These are phyloP conservation scores for Solanum bulbocastanum DNA, from an alignment of 257 asterid species.

Conservation along the genomic window DNA sequence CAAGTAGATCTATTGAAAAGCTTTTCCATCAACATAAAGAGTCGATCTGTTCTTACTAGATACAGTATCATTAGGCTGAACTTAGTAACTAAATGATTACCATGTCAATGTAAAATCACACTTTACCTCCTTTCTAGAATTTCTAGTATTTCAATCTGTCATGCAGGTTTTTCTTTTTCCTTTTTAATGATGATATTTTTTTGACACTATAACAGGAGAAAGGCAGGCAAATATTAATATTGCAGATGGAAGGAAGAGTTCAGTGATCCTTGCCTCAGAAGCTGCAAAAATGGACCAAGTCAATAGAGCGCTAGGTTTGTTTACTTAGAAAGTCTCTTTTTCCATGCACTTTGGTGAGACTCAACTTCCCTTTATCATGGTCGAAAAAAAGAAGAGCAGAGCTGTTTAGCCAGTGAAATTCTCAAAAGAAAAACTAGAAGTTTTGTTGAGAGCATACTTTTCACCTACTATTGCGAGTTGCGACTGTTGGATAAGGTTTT, in stretches of 20 bases:
- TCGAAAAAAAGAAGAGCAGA: neutral
- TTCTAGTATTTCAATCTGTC: neutral
- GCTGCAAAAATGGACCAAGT: constrained; percentile 82
- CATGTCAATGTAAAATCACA: neutral
- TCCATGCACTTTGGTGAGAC: neutral
- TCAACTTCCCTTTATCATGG: neutral
- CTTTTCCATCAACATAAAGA: neutral
- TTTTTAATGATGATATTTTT: neutral
- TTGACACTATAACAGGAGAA: constrained; percentile 44
- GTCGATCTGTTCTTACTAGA: neutral
- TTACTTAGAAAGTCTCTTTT: neutral
- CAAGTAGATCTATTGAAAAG: neutral
- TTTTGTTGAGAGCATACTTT: neutral
- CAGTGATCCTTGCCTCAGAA: constrained; percentile 80
- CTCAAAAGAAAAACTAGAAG: neutral
- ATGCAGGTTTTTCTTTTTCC: neutral
- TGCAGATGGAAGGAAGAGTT: constrained; percentile 65
- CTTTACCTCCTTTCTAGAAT: neutral
- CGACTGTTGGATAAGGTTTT: neutral
- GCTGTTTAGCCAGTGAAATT: neutral
- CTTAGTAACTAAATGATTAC: neutral
- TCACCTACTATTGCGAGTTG: neutral
- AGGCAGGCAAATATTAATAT: constrained; percentile 80
- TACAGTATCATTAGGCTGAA: neutral
- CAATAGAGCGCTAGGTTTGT: constrained; percentile 78